Evolutionary conservation across 208 protist genomes (phyloP).

Genomic region (Herpetomonas samuelpessoai): DNA sequence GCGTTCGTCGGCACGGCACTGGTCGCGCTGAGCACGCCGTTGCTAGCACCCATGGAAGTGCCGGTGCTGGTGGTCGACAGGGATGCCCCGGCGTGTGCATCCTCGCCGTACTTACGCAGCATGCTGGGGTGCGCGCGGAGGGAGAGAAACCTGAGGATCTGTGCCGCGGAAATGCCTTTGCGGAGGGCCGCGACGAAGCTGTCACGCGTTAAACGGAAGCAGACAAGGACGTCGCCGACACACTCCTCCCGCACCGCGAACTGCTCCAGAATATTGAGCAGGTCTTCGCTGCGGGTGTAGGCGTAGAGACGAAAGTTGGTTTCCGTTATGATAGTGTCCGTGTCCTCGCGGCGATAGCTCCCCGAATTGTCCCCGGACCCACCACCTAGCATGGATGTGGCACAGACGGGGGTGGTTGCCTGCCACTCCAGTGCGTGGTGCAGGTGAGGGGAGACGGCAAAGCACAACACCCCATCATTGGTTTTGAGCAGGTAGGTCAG

Average conservation of each 20-base stretch:
- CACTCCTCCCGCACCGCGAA: conserved; percentile 75
- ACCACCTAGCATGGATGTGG: conserved; percentile 36
- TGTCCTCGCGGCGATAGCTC: conserved; percentile 69
- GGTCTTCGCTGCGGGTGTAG: conserved; percentile 70
- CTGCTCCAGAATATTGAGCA: conserved; percentile 79
- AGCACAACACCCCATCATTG: conserved; percentile 36
- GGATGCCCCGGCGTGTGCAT: conserved; percentile 2
- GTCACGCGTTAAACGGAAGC: conserved; percentile 80
- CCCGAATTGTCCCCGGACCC: neutral
- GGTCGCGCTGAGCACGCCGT: conserved; percentile 4
- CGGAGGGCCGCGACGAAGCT: conserved; percentile 72
- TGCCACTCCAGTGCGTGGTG: conserved; percentile 69
- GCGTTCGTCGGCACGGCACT: conserved; percentile 12
- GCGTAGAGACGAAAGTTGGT: conserved; percentile 91
- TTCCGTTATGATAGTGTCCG: conserved; percentile 90
- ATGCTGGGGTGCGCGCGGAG: conserved; percentile 88
- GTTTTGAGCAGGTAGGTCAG: conserved; percentile 69
- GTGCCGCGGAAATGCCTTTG: conserved; percentile 67
- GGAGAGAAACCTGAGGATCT: conserved; percentile 83
- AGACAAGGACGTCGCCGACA: conserved; percentile 61
- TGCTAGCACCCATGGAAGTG: neutral
- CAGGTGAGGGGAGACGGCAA: conserved; percentile 76
- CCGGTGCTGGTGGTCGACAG: neutral
- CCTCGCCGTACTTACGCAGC: conserved; percentile 37
- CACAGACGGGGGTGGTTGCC: conserved; percentile 58